Conservation (phyloP, 805 yeast species). For the Zygotorulaspora chibaensis region DNA sequence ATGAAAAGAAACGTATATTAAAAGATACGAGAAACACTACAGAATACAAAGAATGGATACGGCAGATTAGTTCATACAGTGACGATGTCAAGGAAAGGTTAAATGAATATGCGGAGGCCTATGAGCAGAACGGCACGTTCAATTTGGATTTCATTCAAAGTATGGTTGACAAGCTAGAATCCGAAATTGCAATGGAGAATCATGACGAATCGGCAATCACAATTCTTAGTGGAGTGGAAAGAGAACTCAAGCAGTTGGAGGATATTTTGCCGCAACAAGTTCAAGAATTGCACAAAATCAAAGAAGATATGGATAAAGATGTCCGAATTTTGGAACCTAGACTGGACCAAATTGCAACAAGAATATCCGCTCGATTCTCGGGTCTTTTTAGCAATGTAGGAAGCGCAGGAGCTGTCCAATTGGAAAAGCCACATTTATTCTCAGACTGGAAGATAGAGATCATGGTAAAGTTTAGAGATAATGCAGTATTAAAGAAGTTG, state of each 20-base stretch:
- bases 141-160: conserved; percentile 38
- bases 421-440: conserved; percentile 47
- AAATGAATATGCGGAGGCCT: conserved; percentile 39
- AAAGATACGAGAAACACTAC: conserved; percentile 26
- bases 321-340: conserved; percentile 57
- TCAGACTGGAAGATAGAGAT: conserved; percentile 82
- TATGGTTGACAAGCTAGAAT: conserved; percentile 43
- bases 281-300: conserved; percentile 26
- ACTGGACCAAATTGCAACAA: conserved; percentile 47
- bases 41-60: conserved; percentile 27
- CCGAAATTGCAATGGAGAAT: conserved; percentile 40
- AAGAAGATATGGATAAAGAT: conserved; percentile 38
- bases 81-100: conserved; percentile 40
- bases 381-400: conserved; percentile 69
- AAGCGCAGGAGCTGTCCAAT: conserved; percentile 74
- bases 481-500: conserved; percentile 61
- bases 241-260: conserved; percentile 22
- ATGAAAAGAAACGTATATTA: conserved; percentile 29
- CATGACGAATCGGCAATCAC: conserved; percentile 39
- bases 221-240: conserved; percentile 31
- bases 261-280: conserved; percentile 22
- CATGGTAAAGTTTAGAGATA: conserved; percentile 78
- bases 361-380: conserved; percentile 62
- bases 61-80: conserved; percentile 35
- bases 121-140: conserved; percentile 36